phyloP scores from a whole-genome alignment of 768 basidiomycete genomes.

The Podaxis sp. region DNA sequence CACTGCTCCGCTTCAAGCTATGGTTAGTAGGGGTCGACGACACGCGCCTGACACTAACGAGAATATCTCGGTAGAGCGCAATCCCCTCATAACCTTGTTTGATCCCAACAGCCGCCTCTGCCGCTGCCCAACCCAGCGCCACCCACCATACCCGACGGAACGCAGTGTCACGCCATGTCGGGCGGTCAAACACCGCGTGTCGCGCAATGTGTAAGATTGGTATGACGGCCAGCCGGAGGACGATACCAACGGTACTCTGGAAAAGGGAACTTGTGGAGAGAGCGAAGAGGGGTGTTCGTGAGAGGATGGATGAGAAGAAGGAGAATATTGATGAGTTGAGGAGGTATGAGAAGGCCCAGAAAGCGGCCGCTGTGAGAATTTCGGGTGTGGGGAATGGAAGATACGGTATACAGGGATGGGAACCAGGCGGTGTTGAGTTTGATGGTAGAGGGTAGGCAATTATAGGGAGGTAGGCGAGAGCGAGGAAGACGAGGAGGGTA shows the following conservation, averaged over 20 bases:
- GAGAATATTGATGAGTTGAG: conserved; percentile 35
- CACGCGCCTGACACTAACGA: conserved; percentile 39
- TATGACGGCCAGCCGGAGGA: conserved; percentile 26
- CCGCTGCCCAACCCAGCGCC: conserved; percentile 69
- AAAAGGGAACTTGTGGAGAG: conserved; percentile 50
- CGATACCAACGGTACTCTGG: conserved; percentile 47
- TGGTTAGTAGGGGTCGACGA: neutral
- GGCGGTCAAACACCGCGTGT: conserved; percentile 23
- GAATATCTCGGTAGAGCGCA: conserved; percentile 61
- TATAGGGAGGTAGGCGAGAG: conserved; percentile 46
- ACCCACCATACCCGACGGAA: conserved; percentile 77
- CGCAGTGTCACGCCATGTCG: conserved; percentile 51
- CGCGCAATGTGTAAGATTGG: conserved; percentile 11
- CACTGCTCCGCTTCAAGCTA: neutral
- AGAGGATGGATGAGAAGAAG: conserved; percentile 34
- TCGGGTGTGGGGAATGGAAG: conserved; percentile 65
- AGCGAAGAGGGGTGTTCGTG: conserved; percentile 48
- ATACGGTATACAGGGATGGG: conserved; percentile 37
- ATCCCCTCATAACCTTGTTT: conserved; percentile 70
- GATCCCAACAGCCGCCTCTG: conserved; percentile 61
- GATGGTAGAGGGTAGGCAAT: conserved; percentile 40
- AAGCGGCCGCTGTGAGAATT: conserved; percentile 51
- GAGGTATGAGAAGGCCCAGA: conserved; percentile 58
- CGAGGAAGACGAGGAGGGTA: conserved; percentile 41
- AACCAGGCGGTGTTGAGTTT: conserved; percentile 17